These are phyloP conservation scores for Populus tremula DNA, from an alignment of 345 rosid genomes.

Conservation along the genomic window DNA sequence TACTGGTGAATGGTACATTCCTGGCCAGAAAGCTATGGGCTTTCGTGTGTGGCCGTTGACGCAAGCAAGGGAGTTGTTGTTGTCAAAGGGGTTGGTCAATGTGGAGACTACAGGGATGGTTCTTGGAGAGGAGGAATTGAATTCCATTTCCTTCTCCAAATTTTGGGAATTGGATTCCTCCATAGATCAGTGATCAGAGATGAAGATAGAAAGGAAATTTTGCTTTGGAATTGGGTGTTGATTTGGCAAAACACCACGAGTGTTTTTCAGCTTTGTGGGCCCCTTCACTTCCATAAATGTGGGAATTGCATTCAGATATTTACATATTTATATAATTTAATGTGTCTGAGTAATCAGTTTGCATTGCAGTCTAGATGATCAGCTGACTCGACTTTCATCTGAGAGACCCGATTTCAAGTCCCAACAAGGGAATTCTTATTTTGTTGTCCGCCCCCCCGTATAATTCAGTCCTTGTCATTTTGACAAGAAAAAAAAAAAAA, in stretches of 20 bases:
- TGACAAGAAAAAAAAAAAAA: too few species aligned
- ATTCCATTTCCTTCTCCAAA: constrained; percentile 5
- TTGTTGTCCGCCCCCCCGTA: too few species aligned
- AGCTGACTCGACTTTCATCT: constrained; percentile 77
- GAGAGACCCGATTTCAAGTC: constrained; percentile 66
- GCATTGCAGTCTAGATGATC: constrained; percentile 54
- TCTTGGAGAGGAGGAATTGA: constrained; percentile 34
- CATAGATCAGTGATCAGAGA: not conserved
- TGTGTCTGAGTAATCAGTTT: not conserved
- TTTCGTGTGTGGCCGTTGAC: constrained; percentile 37
- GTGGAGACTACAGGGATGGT: constrained; percentile 66
- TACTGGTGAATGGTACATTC: constrained; percentile 84
- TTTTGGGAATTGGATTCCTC: not conserved
- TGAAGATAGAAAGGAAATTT: not conserved
- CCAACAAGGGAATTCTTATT: constrained; percentile 50
- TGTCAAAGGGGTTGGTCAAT: constrained; percentile 49
- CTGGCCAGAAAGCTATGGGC: constrained; percentile 82
- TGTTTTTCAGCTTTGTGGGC: not conserved
- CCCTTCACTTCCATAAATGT: not conserved
- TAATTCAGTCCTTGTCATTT: too few species aligned
- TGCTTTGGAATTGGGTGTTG: not conserved
- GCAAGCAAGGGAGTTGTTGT: constrained; percentile 11
- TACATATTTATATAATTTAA: too few species aligned
- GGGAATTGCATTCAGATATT: too few species aligned
- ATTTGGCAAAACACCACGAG: not conserved